These are phyloP conservation scores for Eucalyptus regnans DNA, from an alignment of 345 rosid species.

Conservation along the genomic window DNA sequence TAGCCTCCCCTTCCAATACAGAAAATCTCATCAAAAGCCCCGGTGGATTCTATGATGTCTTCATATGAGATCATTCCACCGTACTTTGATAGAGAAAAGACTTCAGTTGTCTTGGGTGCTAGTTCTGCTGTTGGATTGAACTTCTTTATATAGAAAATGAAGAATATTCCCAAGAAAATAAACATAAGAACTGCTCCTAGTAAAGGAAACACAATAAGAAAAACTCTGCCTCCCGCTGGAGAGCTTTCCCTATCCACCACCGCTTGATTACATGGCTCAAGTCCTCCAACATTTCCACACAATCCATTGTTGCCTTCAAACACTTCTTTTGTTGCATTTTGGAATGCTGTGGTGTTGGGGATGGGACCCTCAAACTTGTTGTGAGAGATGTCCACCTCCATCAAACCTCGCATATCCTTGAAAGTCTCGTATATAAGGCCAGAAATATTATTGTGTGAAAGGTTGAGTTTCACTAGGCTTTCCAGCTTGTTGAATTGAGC, in stretches of 20 bases:
- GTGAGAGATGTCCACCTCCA: constrained; percentile 1
- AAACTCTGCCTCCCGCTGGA: background rate
- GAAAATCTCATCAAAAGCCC: background rate
- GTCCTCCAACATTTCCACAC: constrained; percentile 6
- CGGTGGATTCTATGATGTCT: constrained; percentile 6
- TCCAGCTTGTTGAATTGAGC: background rate
- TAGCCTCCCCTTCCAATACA: constrained; percentile 14
- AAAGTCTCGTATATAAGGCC: background rate
- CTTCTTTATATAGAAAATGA: background rate
- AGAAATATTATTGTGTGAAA: constrained; percentile 22
- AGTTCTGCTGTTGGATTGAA: rapidly evolving
- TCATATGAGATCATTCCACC: background rate
- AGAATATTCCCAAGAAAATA: background rate
- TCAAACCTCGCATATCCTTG: background rate
- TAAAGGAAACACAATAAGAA: background rate
- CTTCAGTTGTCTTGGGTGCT: background rate
- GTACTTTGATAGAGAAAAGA: background rate
- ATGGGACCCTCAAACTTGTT: constrained; percentile 13
- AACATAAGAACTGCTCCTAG: background rate
- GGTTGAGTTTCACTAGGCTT: constrained; percentile 1
- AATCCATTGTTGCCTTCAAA: background rate
- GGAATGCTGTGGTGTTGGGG: constrained; percentile 10
- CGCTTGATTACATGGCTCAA: background rate
- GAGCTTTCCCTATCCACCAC: background rate
- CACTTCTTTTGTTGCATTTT: background rate